Conservation (phyloP, 164 flowering plant species). For the Hamamelis virginiana region DNA sequence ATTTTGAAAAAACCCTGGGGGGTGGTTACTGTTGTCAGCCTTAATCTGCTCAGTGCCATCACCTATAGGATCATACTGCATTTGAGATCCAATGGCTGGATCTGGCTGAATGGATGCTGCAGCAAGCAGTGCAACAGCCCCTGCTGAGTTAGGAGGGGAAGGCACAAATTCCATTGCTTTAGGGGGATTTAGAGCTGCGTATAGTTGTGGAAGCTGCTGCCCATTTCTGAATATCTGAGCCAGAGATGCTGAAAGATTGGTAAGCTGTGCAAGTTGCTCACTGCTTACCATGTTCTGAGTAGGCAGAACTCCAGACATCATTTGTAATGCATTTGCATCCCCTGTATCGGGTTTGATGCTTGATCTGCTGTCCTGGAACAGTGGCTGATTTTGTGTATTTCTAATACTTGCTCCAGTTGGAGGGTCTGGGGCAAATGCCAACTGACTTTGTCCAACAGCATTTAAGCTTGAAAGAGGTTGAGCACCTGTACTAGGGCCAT, state of each 20-base stretch:
- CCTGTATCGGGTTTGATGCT: conserved; percentile 12
- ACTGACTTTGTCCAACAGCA: conserved; percentile 19
- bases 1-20: conserved; percentile 7
- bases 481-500: conserved; percentile 11
- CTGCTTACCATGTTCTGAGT: conserved; percentile 27
- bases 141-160: conserved; percentile 22
- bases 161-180: conserved; percentile 24
- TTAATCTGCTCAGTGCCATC: conserved; percentile 33
- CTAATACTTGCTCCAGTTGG: conserved; percentile 6
- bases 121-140: conserved; percentile 15
- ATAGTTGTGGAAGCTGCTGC: conserved; percentile 52
- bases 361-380: conserved; percentile 17
- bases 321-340: conserved; percentile 20
- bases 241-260: conserved; percentile 48
- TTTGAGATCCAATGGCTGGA: conserved; percentile 20
- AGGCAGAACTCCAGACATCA: conserved; percentile 22
- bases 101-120: conserved; percentile 19
- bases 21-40: conserved; percentile 9
- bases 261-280: conserved; percentile 43
- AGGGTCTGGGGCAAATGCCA: background rate
- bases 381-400: conserved; percentile 17
- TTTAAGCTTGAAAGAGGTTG: conserved; percentile 7
- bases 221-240: conserved; percentile 55
- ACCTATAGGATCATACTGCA: conserved; percentile 37
- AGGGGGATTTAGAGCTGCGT: conserved; percentile 40